Base-by-base conservation (phyloP, 768 basidiomycete species). In the Erythrobasidium yunnanense region DNA sequence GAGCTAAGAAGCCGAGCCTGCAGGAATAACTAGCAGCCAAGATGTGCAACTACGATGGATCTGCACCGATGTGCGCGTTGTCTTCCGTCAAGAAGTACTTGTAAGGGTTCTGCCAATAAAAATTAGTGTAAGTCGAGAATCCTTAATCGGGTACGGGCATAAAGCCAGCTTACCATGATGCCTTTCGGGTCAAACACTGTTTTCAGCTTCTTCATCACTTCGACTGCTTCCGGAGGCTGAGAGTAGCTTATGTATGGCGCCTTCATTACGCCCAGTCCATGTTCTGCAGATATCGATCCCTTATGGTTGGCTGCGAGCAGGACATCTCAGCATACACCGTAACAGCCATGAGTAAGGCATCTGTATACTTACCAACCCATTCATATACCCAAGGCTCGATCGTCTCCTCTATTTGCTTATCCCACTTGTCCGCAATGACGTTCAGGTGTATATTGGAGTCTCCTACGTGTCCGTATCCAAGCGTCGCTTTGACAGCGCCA, bases 371-470 rank as follows among this genome's bases (percentile, higher is more conserved):
- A 66, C 60, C 63, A 29, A 55, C 53, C 55, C 56, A 66, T 52
- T 97, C 90, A 73, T 90, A 99, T 45, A 99, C 81, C 75, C 89
- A 96, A 11, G 95, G 95, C 75, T 99, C 95, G 13, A 99, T 80
- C 22, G 88, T 87, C 35, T 81, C 82, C 75, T 90, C 84, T 30
- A 96, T 83, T 74, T 93, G 88, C 7, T 83, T 81, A 0, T 86
- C 83, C 75, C 90, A 99, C 22, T 83, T 79, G 38, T 85, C 81
- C 0, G 92, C 91, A 20, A 89, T 82, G 46, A 90, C 82, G 75
- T 99, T 99, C 73, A 99, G 76, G 74, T 99, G 95, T 55, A 99
- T 76, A 74, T 99, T 97, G 18, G 91, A 91, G 77, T 99, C 95
- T 23, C 95, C 95, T 57, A 97, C 85, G 76, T 99, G 95, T 13